Percentiles rank a stretch among this genome's conserved stretches.
Evolutionary conservation across 2,329 filamentous ascomycete species (phyloP).

Genomic region (Lecanicillium sp.): DNA sequence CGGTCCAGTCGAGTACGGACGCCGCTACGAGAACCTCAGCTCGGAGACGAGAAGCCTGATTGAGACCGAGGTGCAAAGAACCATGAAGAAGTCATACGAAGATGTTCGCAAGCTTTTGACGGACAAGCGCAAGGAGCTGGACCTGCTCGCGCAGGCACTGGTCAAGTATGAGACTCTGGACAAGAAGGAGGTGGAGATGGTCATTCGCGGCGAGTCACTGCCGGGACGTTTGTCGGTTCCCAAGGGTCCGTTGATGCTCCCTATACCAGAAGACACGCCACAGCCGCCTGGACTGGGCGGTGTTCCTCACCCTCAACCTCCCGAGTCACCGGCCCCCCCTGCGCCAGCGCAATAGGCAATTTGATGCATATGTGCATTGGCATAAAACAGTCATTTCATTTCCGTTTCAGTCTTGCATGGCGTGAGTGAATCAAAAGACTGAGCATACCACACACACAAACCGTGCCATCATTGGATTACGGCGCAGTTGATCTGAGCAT

Average conservation of each 20-base stretch:
- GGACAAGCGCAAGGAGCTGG: slow-evolving; percentile 73
- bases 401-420: not conserved
- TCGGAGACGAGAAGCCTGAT: slow-evolving; percentile 80
- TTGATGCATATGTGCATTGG: too few relatives aligned
- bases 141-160: slow-evolving; percentile 78
- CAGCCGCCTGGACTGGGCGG: slow-evolving; percentile 26
- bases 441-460: too few relatives aligned
- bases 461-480: too few relatives aligned
- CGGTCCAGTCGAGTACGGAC: slow-evolving; percentile 81
- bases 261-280: slow-evolving; percentile 26
- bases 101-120: slow-evolving; percentile 65
- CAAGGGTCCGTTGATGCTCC: slow-evolving; percentile 30
- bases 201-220: slow-evolving; percentile 79
- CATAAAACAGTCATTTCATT: not conserved
- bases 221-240: slow-evolving; percentile 56
- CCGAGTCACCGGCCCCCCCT: slow-evolving; percentile 10
- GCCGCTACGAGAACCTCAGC: slow-evolving; percentile 73
- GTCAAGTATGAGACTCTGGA: slow-evolving; percentile 91
- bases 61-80: slow-evolving; percentile 76
- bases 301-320: slow-evolving; percentile 23
- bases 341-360: slow-evolving; percentile 3
- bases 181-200: slow-evolving; percentile 81
- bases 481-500: too few relatives aligned
- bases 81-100: slow-evolving; percentile 72
- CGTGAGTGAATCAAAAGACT: not conserved